These are phyloP conservation scores for Lipomyces spencermartinsiae DNA, from an alignment of 805 yeast genomes.

Conservation along the genomic window DNA sequence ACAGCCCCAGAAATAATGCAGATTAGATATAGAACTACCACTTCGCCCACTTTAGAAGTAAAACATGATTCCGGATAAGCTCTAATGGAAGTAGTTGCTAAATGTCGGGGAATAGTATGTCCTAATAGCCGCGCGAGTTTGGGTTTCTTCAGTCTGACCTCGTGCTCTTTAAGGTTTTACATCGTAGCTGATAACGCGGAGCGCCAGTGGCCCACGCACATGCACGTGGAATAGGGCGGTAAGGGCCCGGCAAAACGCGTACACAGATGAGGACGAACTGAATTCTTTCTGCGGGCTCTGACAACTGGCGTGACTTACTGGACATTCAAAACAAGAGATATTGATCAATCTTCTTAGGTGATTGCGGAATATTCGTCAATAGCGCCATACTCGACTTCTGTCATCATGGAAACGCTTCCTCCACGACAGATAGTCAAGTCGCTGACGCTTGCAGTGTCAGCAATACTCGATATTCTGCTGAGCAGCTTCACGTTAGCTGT, in stretches of 20 bases:
- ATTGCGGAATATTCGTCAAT: background rate
- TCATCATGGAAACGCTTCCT: slow-evolving; percentile 10
- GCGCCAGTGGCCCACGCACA: background rate
- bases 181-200: background rate
- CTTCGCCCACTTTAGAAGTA: background rate
- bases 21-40: background rate
- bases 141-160: background rate
- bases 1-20: background rate
- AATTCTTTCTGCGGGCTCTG: background rate
- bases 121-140: background rate
- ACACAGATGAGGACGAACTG: no score
- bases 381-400: background rate
- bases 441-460: slow-evolving; percentile 1
- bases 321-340: no score
- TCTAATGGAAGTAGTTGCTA: background rate
- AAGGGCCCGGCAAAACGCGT: background rate
- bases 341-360: background rate
- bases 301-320: background rate
- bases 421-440: slow-evolving; percentile 9
- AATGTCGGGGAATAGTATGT: background rate
- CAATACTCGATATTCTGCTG: slow-evolving; percentile 9
- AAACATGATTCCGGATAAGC: background rate
- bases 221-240: background rate
- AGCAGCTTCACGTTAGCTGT: slow-evolving; percentile 11
- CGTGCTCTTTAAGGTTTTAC: background rate